Percentiles rank a stretch among this genome's conserved stretches.
These are phyloP conservation scores for Trichoderma arundinaceum DNA, from an alignment of 2,329 filamentous ascomycete genomes.

Conservation along the genomic window DNA sequence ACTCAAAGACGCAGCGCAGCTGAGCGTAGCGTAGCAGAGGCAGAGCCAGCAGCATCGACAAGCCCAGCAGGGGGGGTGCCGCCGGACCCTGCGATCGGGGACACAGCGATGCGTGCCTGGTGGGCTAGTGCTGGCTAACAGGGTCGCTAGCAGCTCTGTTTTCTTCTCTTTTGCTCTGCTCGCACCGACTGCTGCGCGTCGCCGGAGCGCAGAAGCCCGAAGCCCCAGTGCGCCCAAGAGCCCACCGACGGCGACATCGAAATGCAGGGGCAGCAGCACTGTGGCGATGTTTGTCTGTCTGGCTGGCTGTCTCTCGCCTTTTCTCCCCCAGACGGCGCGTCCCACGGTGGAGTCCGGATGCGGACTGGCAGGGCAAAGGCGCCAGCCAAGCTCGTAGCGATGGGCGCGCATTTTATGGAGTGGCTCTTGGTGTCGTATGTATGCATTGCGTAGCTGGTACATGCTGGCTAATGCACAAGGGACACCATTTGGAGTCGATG, in stretches of 20 bases:
- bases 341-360: conserved; percentile 46
- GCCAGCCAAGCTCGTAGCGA: conserved; percentile 26
- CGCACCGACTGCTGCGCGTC: no score
- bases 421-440: not conserved
- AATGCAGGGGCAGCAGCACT: conserved; percentile 37
- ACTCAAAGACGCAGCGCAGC: conserved; percentile 14
- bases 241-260: conserved; percentile 3
- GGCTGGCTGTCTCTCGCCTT: conserved; percentile 38
- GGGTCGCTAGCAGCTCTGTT: not conserved
- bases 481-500: no score
- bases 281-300: conserved; percentile 41
- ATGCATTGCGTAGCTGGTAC: not conserved
- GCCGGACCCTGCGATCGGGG: conserved; percentile 28
- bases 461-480: no score
- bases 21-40: conserved; percentile 17
- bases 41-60: conserved; percentile 8
- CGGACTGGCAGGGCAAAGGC: conserved; percentile 36
- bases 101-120: conserved; percentile 29
- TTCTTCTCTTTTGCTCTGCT: not conserved
- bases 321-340: conserved; percentile 37
- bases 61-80: conserved; percentile 10
- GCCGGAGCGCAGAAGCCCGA: not conserved
- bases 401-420: conserved; percentile 16
- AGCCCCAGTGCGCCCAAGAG: no score
- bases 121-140: conserved; percentile 15